These are phyloP conservation scores for Nakaseomyces glabratus DNA, from an alignment of 1,139 yeast species.

Conservation along the genomic window DNA sequence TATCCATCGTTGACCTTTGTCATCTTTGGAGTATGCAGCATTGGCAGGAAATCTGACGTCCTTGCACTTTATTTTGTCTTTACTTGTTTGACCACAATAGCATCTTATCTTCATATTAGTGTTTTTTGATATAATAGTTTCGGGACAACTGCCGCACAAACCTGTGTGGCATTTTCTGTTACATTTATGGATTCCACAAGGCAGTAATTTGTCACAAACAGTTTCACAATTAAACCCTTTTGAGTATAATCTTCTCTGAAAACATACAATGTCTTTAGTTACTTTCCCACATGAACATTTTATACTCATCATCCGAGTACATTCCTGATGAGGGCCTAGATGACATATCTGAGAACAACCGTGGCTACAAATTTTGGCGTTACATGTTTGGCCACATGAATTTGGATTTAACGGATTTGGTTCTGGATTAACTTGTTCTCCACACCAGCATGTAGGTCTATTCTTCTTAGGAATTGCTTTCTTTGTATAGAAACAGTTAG, in stretches of 20 bases:
- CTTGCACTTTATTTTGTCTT: slow-evolving; percentile 40
- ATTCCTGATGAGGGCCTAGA: slow-evolving; percentile 80
- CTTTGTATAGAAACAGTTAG: slow-evolving; percentile 61
- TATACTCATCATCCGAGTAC: slow-evolving; percentile 70
- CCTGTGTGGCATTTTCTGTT: slow-evolving; percentile 57
- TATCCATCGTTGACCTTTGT: slow-evolving; percentile 38
- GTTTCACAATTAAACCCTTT: slow-evolving; percentile 54
- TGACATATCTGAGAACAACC: slow-evolving; percentile 72
- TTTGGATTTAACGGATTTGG: slow-evolving; percentile 61
- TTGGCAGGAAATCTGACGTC: slow-evolving; percentile 32
- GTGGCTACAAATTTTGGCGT: slow-evolving; percentile 51
- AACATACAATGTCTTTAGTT: slow-evolving; percentile 58
- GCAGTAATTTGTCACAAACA: slow-evolving; percentile 46
- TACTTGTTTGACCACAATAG: slow-evolving; percentile 58
- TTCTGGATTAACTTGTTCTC: slow-evolving; percentile 60
- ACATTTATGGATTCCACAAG: slow-evolving; percentile 73
- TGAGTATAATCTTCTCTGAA: slow-evolving; percentile 60
- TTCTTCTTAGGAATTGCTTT: slow-evolving; percentile 49
- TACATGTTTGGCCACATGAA: slow-evolving; percentile 83
- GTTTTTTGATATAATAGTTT: slow-evolving; percentile 23
- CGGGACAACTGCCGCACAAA: slow-evolving; percentile 65
- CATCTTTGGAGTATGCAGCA: slow-evolving; percentile 19
- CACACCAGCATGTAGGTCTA: slow-evolving; percentile 76
- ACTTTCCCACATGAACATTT: slow-evolving; percentile 69
- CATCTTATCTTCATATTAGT: slow-evolving; percentile 37